phyloP scores from a whole-genome alignment of 192 early-diverging fungal genomes.

The Coemansia sp. region DNA sequence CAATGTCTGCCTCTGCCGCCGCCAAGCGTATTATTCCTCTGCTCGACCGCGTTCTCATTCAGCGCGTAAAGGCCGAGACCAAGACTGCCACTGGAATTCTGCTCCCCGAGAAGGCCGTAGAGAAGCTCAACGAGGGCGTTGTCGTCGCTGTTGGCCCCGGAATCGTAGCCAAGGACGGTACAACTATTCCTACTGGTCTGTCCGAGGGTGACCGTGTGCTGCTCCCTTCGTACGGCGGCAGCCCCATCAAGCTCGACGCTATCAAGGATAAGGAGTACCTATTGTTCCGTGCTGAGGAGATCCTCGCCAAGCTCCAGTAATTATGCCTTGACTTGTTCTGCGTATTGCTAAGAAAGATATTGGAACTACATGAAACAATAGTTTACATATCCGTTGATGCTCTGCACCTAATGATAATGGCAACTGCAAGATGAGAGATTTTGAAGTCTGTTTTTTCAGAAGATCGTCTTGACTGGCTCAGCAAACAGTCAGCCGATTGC shows the following conservation, averaged over 20 bases:
- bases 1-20: slow-evolving; percentile 17
- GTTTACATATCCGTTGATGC: background rate
- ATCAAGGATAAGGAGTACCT: slow-evolving; percentile 78
- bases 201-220: slow-evolving; percentile 93
- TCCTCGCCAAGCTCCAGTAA: slow-evolving; percentile 86
- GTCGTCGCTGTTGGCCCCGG: slow-evolving; percentile 96
- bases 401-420: background rate
- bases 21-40: slow-evolving; percentile 92
- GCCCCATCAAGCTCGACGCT: slow-evolving; percentile 81
- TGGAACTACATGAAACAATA: background rate
- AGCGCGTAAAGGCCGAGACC: slow-evolving; percentile 88
- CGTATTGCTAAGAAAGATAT: background rate
- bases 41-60: slow-evolving; percentile 96
- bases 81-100: slow-evolving; percentile 93
- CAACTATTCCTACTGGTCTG: slow-evolving; percentile 73
- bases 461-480: too few relatives aligned
- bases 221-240: slow-evolving; percentile 94
- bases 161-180: slow-evolving; percentile 80
- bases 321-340: background rate
- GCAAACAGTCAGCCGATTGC: background rate
- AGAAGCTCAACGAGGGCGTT: slow-evolving; percentile 92
- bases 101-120: slow-evolving; percentile 99
- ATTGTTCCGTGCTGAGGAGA: slow-evolving; percentile 90
- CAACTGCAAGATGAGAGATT: background rate
- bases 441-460: background rate